A percentile compares a stretch with the other conserved stretches of the same genome.
These are phyloP conservation scores for Mycotypha africana DNA, from an alignment of 371 early-diverging fungal genomes.

Conservation along the genomic window DNA sequence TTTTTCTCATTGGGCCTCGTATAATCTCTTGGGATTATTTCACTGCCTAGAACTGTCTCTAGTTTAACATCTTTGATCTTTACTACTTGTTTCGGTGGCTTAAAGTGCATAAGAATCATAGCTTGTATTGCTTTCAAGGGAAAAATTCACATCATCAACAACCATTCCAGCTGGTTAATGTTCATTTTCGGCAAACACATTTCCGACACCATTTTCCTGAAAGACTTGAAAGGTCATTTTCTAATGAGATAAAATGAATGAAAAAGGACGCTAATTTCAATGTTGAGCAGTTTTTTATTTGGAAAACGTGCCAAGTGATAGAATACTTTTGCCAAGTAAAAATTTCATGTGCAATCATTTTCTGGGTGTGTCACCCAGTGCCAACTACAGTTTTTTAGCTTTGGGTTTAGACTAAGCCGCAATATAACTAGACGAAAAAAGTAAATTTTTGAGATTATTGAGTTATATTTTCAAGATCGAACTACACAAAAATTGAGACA, in stretches of 20 bases:
- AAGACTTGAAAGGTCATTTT: conserved; percentile 1
- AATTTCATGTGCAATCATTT: conserved; percentile 3
- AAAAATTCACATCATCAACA: not conserved
- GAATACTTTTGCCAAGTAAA: not conserved
- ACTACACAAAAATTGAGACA: no score
- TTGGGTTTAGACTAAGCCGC: no score
- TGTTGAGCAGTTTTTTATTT: not conserved
- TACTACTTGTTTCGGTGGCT: conserved; percentile 1
- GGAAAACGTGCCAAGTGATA: conserved; percentile 1
- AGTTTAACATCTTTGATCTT: not conserved
- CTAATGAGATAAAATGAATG: not conserved
- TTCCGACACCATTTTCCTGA: conserved; percentile 4
- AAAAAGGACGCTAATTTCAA: not conserved
- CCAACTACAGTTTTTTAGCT: no score
- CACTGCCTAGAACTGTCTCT: conserved; percentile 4
- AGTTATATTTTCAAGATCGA: no score
- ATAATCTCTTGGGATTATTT: not conserved
- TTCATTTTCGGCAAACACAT: conserved; percentile 4
- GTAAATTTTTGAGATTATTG: no score
- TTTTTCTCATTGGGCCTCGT: conserved; percentile 1
- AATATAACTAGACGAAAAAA: no score
- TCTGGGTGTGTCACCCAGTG: conserved; percentile 5
- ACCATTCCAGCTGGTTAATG: conserved; percentile 6
- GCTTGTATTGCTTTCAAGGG: conserved; percentile 1
- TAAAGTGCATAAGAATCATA: conserved; percentile 1